A percentile compares a stretch with the other conserved stretches of the same genome.
phyloP scores from a whole-genome alignment of 148 eudicot genomes.

The Camellia granthamiana region DNA sequence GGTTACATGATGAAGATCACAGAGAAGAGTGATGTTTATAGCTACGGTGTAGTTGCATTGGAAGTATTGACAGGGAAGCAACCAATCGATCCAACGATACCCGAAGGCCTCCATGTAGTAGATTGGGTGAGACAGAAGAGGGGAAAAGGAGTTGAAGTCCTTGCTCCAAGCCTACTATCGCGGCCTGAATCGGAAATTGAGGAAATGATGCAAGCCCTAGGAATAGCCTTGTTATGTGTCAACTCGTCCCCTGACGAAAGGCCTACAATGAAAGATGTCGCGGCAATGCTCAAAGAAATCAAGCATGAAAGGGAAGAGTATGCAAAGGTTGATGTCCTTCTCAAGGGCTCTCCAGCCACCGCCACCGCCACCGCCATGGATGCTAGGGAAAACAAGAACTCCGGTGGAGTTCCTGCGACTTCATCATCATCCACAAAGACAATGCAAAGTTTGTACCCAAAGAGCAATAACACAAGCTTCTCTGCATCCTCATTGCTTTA shows the following conservation, averaged over 20 bases:
- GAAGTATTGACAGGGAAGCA: conserved; percentile 89
- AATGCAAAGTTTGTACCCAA: conserved; percentile 25
- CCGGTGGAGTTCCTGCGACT: conserved; percentile 24
- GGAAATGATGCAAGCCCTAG: conserved; percentile 73
- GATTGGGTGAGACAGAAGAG: conserved; percentile 72
- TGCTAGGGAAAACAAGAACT: conserved; percentile 16
- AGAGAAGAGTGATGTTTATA: conserved; percentile 84
- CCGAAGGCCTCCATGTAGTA: conserved; percentile 70
- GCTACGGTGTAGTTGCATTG: conserved; percentile 77
- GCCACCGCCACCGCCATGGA: background rate
- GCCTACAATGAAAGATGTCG: conserved; percentile 82
- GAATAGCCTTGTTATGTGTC: conserved; percentile 69
- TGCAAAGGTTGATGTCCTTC: conserved; percentile 48
- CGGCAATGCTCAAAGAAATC: conserved; percentile 86
- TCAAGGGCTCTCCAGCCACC: conserved; percentile 36
- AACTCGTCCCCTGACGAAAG: conserved; percentile 64
- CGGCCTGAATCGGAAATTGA: conserved; percentile 62
- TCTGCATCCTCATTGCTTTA: conserved; percentile 72
- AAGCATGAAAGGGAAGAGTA: conserved; percentile 67
- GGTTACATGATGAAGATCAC: conserved; percentile 89
- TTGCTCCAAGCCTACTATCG: conserved; percentile 45
- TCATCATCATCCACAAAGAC: conserved; percentile 32
- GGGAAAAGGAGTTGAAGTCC: conserved; percentile 43
- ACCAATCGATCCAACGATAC: conserved; percentile 85
- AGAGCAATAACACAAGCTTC: conserved; percentile 60